These are phyloP conservation scores for Spirogloea muscicola DNA, from an alignment of 139 green algal genomes.

Conservation along the genomic window DNA sequence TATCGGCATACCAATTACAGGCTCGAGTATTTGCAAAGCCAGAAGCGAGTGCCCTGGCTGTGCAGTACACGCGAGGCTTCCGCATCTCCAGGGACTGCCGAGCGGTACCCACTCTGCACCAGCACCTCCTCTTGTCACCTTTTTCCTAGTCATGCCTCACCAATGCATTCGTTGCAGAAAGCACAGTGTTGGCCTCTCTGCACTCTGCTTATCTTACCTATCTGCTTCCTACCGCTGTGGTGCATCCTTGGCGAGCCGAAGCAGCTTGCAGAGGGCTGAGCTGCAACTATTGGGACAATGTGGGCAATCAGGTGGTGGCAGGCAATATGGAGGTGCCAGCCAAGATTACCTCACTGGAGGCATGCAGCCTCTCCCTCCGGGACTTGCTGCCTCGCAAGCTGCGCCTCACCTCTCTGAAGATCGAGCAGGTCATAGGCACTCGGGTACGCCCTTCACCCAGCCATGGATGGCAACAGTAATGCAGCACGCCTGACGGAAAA, in stretches of 20 bases:
- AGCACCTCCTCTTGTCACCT: too few relatives aligned
- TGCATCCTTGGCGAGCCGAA: too few relatives aligned
- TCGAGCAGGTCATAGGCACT: conserved; percentile 6
- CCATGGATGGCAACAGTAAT: too few relatives aligned
- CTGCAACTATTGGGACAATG: too few relatives aligned
- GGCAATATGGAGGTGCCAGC: conserved; percentile 7
- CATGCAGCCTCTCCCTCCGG: neutral
- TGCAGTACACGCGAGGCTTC: conserved; percentile 5
- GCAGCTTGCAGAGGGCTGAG: too few relatives aligned
- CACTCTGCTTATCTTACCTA: too few relatives aligned
- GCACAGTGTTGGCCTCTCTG: too few relatives aligned
- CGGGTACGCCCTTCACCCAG: conserved; percentile 1
- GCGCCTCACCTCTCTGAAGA: neutral
- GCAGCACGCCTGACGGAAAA: too few relatives aligned
- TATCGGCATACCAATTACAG: too few relatives aligned
- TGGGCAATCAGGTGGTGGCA: conserved; percentile 9
- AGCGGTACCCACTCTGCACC: neutral
- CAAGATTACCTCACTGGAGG: neutral
- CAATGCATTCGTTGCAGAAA: too few relatives aligned
- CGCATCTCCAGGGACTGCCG: conserved; percentile 9
- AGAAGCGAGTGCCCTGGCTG: neutral
- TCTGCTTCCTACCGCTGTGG: too few relatives aligned
- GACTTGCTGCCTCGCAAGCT: neutral
- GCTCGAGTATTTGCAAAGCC: neutral
- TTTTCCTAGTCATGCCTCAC: too few relatives aligned